phyloP scores from a whole-genome alignment of 495 filamentous ascomycete genomes.

The Aspergillus hancockii region DNA sequence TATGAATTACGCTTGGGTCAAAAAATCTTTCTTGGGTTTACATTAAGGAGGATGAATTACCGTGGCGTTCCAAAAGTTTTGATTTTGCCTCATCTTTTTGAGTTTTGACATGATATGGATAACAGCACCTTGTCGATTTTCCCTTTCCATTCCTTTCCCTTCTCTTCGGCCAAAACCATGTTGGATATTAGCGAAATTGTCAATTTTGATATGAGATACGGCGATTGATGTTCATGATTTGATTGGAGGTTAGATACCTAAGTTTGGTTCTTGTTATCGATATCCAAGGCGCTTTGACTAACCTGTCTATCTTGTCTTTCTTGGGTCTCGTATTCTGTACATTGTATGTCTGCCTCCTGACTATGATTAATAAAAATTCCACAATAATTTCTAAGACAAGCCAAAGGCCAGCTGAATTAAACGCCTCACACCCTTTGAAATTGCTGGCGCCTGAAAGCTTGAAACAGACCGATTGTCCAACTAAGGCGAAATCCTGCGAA shows the following conservation, averaged over 20 bases:
- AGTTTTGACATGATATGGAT: background rate
- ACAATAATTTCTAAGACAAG: background rate
- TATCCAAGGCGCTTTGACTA: background rate
- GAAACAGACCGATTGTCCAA: background rate
- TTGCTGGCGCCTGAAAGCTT: constrained; percentile 1
- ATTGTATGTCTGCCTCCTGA: background rate
- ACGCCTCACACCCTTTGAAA: background rate
- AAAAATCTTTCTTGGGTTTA: background rate
- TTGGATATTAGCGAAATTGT: background rate
- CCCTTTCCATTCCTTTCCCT: background rate
- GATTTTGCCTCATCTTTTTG: background rate
- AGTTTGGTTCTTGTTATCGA: background rate
- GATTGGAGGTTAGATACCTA: background rate
- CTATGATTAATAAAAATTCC: background rate
- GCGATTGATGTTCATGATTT: constrained; percentile 1
- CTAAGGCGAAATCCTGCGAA: background rate
- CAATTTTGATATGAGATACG: background rate
- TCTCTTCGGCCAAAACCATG: background rate
- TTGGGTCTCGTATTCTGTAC: background rate
- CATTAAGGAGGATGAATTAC: background rate
- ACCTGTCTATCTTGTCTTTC: background rate
- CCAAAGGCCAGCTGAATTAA: background rate
- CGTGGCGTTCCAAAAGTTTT: constrained; percentile 7
- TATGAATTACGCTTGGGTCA: background rate
- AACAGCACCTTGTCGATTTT: background rate